phyloP scores from a whole-genome alignment of 2,329 filamentous ascomycete genomes.

The Trichothecium roseum region DNA sequence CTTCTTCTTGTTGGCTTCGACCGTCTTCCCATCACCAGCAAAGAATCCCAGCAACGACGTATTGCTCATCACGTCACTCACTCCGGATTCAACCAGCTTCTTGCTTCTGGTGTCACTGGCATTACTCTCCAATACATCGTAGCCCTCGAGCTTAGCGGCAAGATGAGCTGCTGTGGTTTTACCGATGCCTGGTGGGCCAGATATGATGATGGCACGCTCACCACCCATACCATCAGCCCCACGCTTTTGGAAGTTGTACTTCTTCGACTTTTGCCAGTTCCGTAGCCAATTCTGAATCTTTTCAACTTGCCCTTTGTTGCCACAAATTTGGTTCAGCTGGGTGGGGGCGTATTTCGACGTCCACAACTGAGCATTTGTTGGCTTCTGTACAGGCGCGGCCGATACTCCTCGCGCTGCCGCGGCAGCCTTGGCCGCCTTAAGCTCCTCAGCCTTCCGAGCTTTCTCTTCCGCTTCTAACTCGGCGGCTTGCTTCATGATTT shows the following conservation, averaged over 20 bases:
- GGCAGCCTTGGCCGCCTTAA: constrained; percentile 36
- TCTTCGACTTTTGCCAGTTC: constrained; percentile 69
- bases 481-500: constrained; percentile 66
- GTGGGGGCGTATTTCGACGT: constrained; percentile 93
- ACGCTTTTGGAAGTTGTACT: constrained; percentile 69
- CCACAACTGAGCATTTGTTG: constrained; percentile 62
- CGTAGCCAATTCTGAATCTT: constrained; percentile 82
- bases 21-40: constrained; percentile 67
- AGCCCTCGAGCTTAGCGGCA: constrained; percentile 84
- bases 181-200: constrained; percentile 90
- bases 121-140: constrained; percentile 89
- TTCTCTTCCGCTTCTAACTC: constrained; percentile 82
- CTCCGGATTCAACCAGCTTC: constrained; percentile 78
- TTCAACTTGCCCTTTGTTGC: constrained; percentile 85
- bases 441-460: constrained; percentile 38
- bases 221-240: constrained; percentile 77
- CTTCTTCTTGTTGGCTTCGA: constrained; percentile 79
- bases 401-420: constrained; percentile 18
- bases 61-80: constrained; percentile 88
- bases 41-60: constrained; percentile 90
- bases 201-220: constrained; percentile 85
- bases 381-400: constrained; percentile 19
- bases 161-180: constrained; percentile 96
- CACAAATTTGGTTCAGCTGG: constrained; percentile 78
- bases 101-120: constrained; percentile 95